Evolutionary conservation across 768 basidiomycete species (phyloP).

Genomic region (Naganishia onofrii): DNA sequence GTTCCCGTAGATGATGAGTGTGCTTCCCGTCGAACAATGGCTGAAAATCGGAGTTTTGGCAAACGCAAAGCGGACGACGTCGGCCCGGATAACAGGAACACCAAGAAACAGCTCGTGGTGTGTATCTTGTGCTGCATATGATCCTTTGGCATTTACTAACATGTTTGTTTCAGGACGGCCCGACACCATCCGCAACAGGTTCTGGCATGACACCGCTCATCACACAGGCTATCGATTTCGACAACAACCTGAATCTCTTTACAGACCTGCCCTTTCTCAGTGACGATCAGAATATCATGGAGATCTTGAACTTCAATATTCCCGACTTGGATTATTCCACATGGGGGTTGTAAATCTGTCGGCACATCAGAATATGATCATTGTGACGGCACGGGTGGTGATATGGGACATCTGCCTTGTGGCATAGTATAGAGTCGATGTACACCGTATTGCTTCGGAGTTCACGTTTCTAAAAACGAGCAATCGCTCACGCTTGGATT

Average conservation of each 20-base stretch:
- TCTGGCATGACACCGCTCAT: constrained; percentile 13
- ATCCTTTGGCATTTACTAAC: not conserved
- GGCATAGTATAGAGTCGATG: too few species aligned
- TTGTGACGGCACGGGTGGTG: too few species aligned
- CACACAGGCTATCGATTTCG: constrained; percentile 19
- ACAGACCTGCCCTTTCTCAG: constrained; percentile 21
- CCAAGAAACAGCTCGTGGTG: constrained; percentile 12
- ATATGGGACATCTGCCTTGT: too few species aligned
- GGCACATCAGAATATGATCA: too few species aligned
- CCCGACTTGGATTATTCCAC: constrained; percentile 20
- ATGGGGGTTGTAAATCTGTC: not conserved
- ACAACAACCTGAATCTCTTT: constrained; percentile 15
- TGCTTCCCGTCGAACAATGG: constrained; percentile 8
- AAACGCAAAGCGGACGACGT: constrained; percentile 13
- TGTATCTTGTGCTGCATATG: not conserved
- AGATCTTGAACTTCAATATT: constrained; percentile 19
- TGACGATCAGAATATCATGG: constrained; percentile 23
- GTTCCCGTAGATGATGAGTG: constrained; percentile 3
- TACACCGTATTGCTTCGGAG: too few species aligned
- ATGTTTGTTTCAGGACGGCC: constrained; percentile 5
- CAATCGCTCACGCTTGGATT: too few species aligned
- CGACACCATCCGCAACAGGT: constrained; percentile 10
- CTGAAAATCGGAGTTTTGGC: not conserved
- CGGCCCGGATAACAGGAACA: not conserved
- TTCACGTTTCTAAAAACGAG: too few species aligned